phyloP scores from a whole-genome alignment of 2,329 filamentous ascomycete genomes.

The Hymenoscyphus fraxineus region DNA sequence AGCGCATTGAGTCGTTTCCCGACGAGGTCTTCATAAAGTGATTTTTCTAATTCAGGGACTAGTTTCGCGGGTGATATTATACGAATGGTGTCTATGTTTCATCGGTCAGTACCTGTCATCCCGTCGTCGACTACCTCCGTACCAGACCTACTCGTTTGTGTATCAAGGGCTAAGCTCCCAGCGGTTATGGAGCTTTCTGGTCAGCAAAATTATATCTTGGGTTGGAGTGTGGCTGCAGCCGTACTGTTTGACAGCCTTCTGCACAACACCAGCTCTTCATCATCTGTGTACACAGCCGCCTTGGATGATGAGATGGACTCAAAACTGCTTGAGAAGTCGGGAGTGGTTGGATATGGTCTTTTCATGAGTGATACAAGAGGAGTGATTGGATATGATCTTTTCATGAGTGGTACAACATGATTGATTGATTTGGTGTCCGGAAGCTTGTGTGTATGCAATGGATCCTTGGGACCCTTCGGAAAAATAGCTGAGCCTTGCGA shows the following conservation, averaged over 20 bases:
- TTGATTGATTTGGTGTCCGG: constrained; percentile 5
- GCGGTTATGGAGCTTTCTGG: neutral
- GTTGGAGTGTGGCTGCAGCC: neutral
- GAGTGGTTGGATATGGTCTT: constrained; percentile 1
- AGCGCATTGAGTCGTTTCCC: constrained; percentile 2
- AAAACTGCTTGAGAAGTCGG: neutral
- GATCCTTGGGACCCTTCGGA: neutral
- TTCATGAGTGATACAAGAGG: constrained; percentile 3
- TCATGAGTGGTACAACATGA: constrained; percentile 2
- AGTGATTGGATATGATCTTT: constrained; percentile 2
- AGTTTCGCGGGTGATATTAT: neutral
- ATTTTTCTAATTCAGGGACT: neutral
- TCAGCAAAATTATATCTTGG: constrained; percentile 3
- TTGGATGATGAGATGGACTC: constrained; percentile 3
- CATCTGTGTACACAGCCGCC: neutral
- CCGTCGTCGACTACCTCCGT: neutral
- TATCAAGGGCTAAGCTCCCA: constrained; percentile 6
- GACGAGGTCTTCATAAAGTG: neutral
- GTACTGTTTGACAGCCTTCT: neutral
- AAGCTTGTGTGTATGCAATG: neutral
- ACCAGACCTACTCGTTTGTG: neutral
- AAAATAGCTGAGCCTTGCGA: constrained; percentile 7
- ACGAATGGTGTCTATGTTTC: constrained; percentile 4
- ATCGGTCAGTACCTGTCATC: neutral
- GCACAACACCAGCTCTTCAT: neutral